Conservation (phyloP, 2,329 filamentous ascomycete genomes). For the Cyphellophora attinorum region DNA sequence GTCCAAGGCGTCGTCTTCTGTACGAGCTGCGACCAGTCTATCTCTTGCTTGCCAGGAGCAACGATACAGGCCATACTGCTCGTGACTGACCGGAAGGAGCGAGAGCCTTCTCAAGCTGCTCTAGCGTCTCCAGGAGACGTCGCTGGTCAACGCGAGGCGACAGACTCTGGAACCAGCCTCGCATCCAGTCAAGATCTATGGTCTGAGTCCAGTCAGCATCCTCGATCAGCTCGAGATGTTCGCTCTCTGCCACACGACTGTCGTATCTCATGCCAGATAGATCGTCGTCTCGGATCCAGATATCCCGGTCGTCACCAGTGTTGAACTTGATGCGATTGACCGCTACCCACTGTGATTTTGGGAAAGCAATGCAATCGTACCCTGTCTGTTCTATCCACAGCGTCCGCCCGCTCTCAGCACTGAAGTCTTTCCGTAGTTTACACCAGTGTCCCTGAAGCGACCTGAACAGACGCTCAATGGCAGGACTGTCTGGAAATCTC, state of each 20-base stretch:
- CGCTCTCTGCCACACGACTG: neutral
- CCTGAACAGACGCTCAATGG: neutral
- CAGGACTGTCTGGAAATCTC: neutral
- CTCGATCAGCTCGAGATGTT: neutral
- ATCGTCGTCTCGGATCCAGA: neutral
- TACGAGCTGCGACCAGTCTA: no score
- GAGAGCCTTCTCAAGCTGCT: neutral
- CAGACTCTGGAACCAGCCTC: neutral
- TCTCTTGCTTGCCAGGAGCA: neutral
- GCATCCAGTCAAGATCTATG: neutral
- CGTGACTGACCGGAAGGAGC: neutral
- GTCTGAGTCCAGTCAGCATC: neutral
- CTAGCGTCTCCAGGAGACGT: neutral
- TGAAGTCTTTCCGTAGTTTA: neutral
- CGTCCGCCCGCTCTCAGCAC: neutral
- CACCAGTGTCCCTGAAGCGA: neutral
- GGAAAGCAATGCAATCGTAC: neutral
- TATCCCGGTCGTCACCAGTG: neutral
- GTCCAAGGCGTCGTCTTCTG: no score
- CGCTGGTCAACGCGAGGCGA: neutral
- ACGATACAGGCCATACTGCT: neutral
- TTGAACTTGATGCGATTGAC: neutral
- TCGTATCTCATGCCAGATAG: slow-evolving; percentile 1
- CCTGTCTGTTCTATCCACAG: neutral
- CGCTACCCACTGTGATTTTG: neutral